Evolutionary conservation across 2,329 filamentous ascomycete species (phyloP).

Genomic region (Ceratocystis variospora): DNA sequence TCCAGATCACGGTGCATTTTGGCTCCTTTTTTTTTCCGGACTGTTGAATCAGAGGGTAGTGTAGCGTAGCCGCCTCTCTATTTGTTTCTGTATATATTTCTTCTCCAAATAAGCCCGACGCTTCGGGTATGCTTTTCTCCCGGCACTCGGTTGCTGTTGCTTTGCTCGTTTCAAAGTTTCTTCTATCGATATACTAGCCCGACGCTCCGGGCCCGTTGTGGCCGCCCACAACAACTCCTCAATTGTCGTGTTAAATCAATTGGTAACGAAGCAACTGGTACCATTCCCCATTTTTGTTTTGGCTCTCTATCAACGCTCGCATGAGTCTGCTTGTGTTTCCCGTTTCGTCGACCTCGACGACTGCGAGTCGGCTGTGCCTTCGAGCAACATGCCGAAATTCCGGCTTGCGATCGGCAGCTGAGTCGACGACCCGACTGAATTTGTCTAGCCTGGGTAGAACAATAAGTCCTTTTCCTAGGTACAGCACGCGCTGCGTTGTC

Average conservation of each 20-base stretch:
- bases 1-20: not conserved
- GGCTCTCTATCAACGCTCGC: not conserved
- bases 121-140: not conserved
- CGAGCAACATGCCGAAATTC: slow-evolving; percentile 12
- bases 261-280: not conserved
- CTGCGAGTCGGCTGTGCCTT: slow-evolving; percentile 13
- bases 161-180: not conserved
- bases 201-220: slow-evolving; percentile 7
- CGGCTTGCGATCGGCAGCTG: not conserved
- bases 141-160: not conserved
- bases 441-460: slow-evolving; percentile 11
- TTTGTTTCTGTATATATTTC: not conserved
- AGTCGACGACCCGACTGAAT: slow-evolving; percentile 12
- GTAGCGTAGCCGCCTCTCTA: not conserved
- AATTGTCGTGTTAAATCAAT: not conserved
- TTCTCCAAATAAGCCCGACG: not conserved
- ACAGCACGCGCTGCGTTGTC: slow-evolving; percentile 9
- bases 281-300: not conserved
- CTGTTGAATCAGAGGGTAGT: not conserved
- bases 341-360: slow-evolving; percentile 12
- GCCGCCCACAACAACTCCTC: slow-evolving; percentile 3
- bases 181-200: not conserved
- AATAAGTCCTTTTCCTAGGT: slow-evolving; percentile 3
- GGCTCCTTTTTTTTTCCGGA: not conserved
- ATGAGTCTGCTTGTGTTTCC: slow-evolving; percentile 20